Evolutionary conservation across 2,329 filamentous ascomycete species (phyloP), one percentile per base, ranked within the genome.

Genomic region (Mycosphaerella arachidis): DNA sequence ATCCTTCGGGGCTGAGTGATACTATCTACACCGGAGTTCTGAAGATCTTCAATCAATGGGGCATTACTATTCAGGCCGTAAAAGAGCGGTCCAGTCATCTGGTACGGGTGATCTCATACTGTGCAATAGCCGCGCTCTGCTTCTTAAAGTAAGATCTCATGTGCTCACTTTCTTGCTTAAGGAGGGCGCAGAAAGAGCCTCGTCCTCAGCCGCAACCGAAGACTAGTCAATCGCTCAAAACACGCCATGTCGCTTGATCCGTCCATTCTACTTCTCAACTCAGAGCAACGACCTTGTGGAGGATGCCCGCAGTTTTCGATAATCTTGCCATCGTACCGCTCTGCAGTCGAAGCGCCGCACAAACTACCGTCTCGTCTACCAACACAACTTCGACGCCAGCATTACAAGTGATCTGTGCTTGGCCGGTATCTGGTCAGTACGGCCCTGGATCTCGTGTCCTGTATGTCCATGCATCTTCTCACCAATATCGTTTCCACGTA

Each of bases 381-480:
- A 33, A 30, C 30, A 52, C 24, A 9, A 52, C 48, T 33, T 52
- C 48, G 8, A 18, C 46, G 10, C 27, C 48, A 18, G 48, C 48
- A 27, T 18, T 52, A 18, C 48, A 52, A 27, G 82, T 84, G 1
- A 72, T 85, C 10, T 85, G 83, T 59, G 81, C 81, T 3, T 85
- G 80, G 78, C 83, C 82, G 1, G 75, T 84, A 1, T 82, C 78
- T 16, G 81, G 82, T 0, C 82, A 85, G 66, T 86, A 85, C 66
- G 83, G 83, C 0, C 74, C 79, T 4, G 83, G 83, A 0, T 80
- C 81, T 0, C 74, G 83, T 63, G 70, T 82, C 40, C 68, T 85
- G 78, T 84, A 69, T 68, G 79, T 74, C 48, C n/a, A 27, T 48
- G 31, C 31, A 35, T 35, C 12, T 35, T 2, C 2, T 35, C 31